Percentiles rank a stretch among this genome's conserved stretches.
phyloP scores from a whole-genome alignment of 129 eudicot species.

The Lonicera japonica region DNA sequence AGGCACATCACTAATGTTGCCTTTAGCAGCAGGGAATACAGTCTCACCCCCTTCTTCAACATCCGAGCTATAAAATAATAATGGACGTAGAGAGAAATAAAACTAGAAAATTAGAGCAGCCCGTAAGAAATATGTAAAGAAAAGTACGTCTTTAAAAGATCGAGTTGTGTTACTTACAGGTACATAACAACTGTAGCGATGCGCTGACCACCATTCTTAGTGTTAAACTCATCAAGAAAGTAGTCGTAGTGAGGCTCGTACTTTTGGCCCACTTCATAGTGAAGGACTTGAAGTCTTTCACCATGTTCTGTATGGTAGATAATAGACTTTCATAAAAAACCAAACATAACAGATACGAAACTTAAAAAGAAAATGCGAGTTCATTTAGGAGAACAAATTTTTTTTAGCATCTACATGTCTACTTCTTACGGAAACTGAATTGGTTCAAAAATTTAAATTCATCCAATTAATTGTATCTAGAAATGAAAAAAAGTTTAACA shows the following conservation, averaged over 20 bases:
- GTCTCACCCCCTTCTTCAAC: conserved; percentile 99
- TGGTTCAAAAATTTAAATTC: too few species aligned
- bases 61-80: conserved; percentile 85
- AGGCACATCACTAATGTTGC: conserved; percentile 63
- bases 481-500: too few species aligned
- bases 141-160: conserved; percentile 3
- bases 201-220: conserved; percentile 81
- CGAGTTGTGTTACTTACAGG: conserved; percentile 46
- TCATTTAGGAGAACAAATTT: too few species aligned
- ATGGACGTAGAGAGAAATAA: too few species aligned
- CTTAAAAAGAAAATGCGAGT: too few species aligned
- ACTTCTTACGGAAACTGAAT: too few species aligned
- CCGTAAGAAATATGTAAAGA: conserved; percentile 8
- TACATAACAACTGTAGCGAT: conserved; percentile 90
- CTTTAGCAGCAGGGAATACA: conserved; percentile 78
- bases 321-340: neutral
- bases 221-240: conserved; percentile 61
- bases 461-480: too few species aligned
- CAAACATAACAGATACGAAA: neutral
- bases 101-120: neutral
- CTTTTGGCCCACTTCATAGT: conserved; percentile 85
- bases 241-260: conserved; percentile 83
- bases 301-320: conserved; percentile 58
- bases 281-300: conserved; percentile 86
- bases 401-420: conserved; percentile 1